Conservation (phyloP, 108 stramenopile genomes). For the Nitzschia sp. region DNA sequence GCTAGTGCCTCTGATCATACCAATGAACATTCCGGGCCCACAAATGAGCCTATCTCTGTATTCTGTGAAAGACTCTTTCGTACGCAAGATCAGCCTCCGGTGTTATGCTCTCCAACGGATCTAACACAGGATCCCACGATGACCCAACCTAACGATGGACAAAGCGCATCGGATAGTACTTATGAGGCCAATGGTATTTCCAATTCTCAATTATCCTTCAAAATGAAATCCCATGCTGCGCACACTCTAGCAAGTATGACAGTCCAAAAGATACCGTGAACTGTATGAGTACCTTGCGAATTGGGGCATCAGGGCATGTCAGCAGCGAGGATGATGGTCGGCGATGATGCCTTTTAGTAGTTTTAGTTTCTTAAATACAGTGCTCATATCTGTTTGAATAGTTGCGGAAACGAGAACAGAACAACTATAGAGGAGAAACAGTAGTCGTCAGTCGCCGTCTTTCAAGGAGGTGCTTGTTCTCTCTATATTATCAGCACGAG, state of each 20-base stretch:
- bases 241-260: conserved; percentile 4
- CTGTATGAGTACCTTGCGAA: no score
- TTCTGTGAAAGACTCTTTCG: neutral
- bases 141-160: neutral
- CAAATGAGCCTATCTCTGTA: neutral
- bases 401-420: no score
- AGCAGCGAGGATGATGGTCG: no score
- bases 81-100: neutral
- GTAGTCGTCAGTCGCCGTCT: no score
- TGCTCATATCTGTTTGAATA: no score
- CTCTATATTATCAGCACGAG: no score
- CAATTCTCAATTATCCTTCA: conserved; percentile 8
- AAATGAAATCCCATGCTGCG: conserved; percentile 4
- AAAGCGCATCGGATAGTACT: neutral
- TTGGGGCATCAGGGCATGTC: no score
- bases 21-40: neutral
- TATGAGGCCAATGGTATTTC: neutral
- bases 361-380: no score
- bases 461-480: no score
- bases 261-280: neutral
- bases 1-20: neutral
- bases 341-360: no score
- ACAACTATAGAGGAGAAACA: no score
- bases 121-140: neutral
- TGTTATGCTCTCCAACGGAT: neutral